phyloP scores from a whole-genome alignment of 768 basidiomycete species.

The Rhizopogon roseolus region DNA sequence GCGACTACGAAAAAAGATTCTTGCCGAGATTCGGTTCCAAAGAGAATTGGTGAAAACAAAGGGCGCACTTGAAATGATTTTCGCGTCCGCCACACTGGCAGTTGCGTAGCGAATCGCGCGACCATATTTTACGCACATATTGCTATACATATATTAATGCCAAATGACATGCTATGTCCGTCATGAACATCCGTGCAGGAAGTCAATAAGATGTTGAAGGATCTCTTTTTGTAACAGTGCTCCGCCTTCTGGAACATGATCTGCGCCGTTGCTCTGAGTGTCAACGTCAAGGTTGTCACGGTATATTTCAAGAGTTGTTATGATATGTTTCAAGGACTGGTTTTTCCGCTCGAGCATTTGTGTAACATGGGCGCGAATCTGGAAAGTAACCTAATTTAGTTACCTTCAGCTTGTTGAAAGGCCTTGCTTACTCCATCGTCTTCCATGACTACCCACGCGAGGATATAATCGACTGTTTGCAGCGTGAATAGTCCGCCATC shows the following conservation, averaged over 20 bases:
- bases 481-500: conserved; percentile 86
- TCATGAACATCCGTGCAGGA: conserved; percentile 39
- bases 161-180: background rate
- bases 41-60: conserved; percentile 75
- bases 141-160: conserved; percentile 10
- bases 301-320: conserved; percentile 66
- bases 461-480: conserved; percentile 89
- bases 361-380: conserved; percentile 76
- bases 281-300: conserved; percentile 68
- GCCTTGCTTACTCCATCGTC: conserved; percentile 81
- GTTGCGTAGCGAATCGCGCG: conserved; percentile 11
- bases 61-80: conserved; percentile 90
- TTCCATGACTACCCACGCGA: conserved; percentile 96
- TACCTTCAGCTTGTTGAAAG: background rate
- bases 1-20: conserved; percentile 78
- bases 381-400: background rate
- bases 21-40: conserved; percentile 84
- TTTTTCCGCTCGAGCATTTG: conserved; percentile 75
- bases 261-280: conserved; percentile 21
- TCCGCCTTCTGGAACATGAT: conserved; percentile 31
- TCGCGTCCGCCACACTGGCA: conserved; percentile 49
- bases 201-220: conserved; percentile 60
- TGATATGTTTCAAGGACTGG: conserved; percentile 64
- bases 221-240: conserved; percentile 61
- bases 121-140: conserved; percentile 11